These are phyloP conservation scores for Coniophora puteana DNA, from an alignment of 1,284 basidiomycete species.

Conservation along the genomic window DNA sequence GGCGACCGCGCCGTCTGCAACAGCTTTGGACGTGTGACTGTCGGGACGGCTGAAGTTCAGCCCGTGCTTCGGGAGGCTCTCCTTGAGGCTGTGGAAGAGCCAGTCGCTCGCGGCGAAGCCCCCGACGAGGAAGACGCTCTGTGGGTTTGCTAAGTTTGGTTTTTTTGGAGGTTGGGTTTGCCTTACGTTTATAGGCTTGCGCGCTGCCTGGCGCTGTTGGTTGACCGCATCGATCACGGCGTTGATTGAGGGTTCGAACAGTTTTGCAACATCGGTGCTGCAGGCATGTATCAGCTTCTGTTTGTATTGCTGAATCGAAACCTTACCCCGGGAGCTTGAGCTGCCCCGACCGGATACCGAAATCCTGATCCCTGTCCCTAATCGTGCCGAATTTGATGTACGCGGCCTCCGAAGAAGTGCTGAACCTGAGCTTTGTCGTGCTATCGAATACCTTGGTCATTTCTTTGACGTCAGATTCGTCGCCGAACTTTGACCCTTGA, in stretches of 20 bases:
- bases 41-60: conserved; percentile 36
- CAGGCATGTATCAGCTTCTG: conserved; percentile 1
- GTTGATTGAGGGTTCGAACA: conserved; percentile 44
- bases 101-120: conserved; percentile 52
- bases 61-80: conserved; percentile 16
- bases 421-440: conserved; percentile 45
- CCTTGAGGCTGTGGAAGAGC: conserved; percentile 37
- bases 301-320: conserved; percentile 3
- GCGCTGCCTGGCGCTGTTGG: conserved; percentile 27
- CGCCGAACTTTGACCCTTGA: conserved; percentile 24
- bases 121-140: conserved; percentile 38
- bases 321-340: conserved; percentile 40
- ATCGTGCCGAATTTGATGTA: conserved; percentile 47
- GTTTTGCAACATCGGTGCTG: conserved; percentile 37
- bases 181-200: conserved; percentile 31
- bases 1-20: conserved; percentile 49
- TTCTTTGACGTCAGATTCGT: conserved; percentile 33
- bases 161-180: conserved; percentile 1
- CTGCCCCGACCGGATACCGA: conserved; percentile 44
- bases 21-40: conserved; percentile 31
- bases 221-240: conserved; percentile 38
- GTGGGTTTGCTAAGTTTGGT: conserved; percentile 3
- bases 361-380: conserved; percentile 39
- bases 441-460: conserved; percentile 49
- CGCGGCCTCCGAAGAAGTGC: conserved; percentile 35